Percentiles rank a stretch among this genome's conserved stretches.
Evolutionary conservation across 257 asterid genomes (phyloP).

Genomic region (Leptodermis oblonga): DNA sequence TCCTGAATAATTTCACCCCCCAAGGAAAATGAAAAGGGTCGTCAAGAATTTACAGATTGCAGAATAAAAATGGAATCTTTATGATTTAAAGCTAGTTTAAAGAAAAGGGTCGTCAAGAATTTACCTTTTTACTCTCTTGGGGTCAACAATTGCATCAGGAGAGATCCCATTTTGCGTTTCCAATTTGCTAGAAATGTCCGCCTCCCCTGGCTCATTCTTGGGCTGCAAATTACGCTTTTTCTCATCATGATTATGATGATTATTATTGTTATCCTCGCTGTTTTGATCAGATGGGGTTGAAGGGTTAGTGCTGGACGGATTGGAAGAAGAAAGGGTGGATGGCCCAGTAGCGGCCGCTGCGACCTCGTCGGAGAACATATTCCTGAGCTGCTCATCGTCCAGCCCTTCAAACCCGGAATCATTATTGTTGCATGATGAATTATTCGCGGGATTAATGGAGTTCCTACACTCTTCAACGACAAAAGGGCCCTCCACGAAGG

Average conservation of each 20-base stretch:
- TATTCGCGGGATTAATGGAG: slow-evolving; percentile 3
- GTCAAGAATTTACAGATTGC: background rate
- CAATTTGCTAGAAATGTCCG: slow-evolving; percentile 29
- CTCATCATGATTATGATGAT: slow-evolving; percentile 39
- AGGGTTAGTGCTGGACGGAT: slow-evolving; percentile 46
- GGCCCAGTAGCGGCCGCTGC: slow-evolving; percentile 30
- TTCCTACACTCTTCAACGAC: slow-evolving; percentile 26
- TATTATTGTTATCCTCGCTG: slow-evolving; percentile 40
- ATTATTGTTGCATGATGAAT: slow-evolving; percentile 7
- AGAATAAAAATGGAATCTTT: background rate
- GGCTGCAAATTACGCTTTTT: slow-evolving; percentile 38
- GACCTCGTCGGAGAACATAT: slow-evolving; percentile 68
- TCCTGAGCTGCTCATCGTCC: slow-evolving; percentile 74
- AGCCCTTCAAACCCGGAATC: slow-evolving; percentile 47
- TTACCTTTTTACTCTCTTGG: slow-evolving; percentile 89
- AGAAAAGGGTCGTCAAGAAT: slow-evolving; percentile 1
- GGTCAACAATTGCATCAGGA: slow-evolving; percentile 42
- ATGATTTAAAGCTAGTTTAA: background rate
- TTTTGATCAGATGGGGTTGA: slow-evolving; percentile 80
- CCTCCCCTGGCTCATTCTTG: slow-evolving; percentile 62
- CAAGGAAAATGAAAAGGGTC: background rate
- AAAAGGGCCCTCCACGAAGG: slow-evolving; percentile 52
- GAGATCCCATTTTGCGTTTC: slow-evolving; percentile 17
- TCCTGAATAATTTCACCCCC: slow-evolving; percentile 41
- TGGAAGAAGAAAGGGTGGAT: slow-evolving; percentile 33